Evolutionary conservation across 139 green algal species (phyloP).

Genomic region (Chlamydomonas sphaeroides): DNA sequence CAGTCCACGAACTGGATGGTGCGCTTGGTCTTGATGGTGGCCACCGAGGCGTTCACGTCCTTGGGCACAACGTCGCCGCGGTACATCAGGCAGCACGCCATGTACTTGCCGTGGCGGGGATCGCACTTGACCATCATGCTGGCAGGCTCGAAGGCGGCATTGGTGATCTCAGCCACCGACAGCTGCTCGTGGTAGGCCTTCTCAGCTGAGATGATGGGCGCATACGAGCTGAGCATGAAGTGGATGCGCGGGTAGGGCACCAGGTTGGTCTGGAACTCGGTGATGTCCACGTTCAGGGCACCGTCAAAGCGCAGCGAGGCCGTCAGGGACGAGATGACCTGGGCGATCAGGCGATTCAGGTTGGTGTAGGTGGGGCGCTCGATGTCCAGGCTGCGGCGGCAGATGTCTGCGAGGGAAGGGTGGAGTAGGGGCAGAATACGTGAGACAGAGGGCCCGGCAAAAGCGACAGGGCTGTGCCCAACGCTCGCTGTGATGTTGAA

Average conservation of each 20-base stretch:
- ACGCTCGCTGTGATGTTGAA: too few species aligned
- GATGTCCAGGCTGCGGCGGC: conserved; percentile 95
- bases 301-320: conserved; percentile 96
- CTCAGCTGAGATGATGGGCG: conserved; percentile 96
- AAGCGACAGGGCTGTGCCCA: too few species aligned
- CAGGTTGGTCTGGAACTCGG: conserved; percentile 99
- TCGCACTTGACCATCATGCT: conserved; percentile 99
- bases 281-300: conserved; percentile 97
- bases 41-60: conserved; percentile 97
- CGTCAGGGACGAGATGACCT: conserved; percentile 97
- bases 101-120: conserved; percentile 97
- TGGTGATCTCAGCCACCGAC: conserved; percentile 98
- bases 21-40: conserved; percentile 99
- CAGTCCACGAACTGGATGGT: conserved; percentile 99
- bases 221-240: conserved; percentile 99
- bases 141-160: conserved; percentile 94
- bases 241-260: conserved; percentile 99
- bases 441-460: too few species aligned
- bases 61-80: conserved; percentile 99
- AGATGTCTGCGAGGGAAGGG: conserved; percentile 79
- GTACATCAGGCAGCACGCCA: conserved; percentile 99
- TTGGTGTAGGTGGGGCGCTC: conserved; percentile 98
- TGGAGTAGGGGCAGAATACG: background rate
- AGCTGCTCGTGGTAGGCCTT: conserved; percentile 99
- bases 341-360: conserved; percentile 91